A percentile compares a stretch with the other conserved stretches of the same genome.
Conservation (phyloP, 2,329 filamentous ascomycete genomes). For the Diaporthe sp. region DNA sequence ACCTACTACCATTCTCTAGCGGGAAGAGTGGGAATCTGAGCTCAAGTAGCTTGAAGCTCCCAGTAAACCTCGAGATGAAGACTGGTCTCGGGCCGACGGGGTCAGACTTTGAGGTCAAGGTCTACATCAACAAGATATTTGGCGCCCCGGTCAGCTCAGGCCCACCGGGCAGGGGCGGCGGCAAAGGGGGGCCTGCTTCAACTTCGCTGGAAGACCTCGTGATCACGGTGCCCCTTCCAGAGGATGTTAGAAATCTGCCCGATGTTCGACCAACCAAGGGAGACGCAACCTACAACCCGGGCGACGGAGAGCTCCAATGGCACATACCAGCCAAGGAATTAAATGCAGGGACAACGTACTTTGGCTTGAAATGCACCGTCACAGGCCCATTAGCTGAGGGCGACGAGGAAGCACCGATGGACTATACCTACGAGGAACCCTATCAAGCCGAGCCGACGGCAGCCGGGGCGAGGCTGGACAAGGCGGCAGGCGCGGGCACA, state of each 20-base stretch:
- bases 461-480: slow-evolving; percentile 51
- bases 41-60: slow-evolving; percentile 79
- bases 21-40: slow-evolving; percentile 67
- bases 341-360: slow-evolving; percentile 73
- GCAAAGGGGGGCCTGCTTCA: slow-evolving; percentile 66
- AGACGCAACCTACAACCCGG: slow-evolving; percentile 84
- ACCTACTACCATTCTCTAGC: slow-evolving; percentile 81
- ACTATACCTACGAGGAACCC: slow-evolving; percentile 67
- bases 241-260: slow-evolving; percentile 82
- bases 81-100: slow-evolving; percentile 81
- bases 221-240: slow-evolving; percentile 83
- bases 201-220: slow-evolving; percentile 81
- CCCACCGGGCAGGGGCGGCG: slow-evolving; percentile 56
- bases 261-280: slow-evolving; percentile 86
- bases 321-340: slow-evolving; percentile 83
- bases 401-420: slow-evolving; percentile 62
- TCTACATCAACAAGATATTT: slow-evolving; percentile 78
- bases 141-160: slow-evolving; percentile 48
- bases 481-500: slow-evolving; percentile 46
- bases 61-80: slow-evolving; percentile 84
- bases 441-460: slow-evolving; percentile 62
- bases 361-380: slow-evolving; percentile 84
- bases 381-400: slow-evolving; percentile 70
- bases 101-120: slow-evolving; percentile 88
- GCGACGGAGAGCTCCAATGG: slow-evolving; percentile 84